Evolutionary conservation across 176 grass and related monocot genomes (phyloP).

Genomic region (Juncus effusus): DNA sequence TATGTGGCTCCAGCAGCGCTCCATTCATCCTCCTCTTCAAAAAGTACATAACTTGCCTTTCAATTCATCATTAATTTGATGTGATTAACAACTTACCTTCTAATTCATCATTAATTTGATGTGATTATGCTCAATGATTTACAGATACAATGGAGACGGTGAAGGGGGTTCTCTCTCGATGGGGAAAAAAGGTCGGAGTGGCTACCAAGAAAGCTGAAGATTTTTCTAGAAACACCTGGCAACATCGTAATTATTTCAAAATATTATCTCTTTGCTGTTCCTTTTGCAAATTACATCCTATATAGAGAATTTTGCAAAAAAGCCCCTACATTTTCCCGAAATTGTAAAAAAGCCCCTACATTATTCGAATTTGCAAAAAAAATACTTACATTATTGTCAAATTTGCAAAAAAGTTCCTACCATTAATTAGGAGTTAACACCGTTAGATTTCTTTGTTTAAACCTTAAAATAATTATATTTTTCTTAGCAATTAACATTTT

Average conservation of each 20-base stretch:
- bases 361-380: no score
- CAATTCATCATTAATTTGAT: neutral
- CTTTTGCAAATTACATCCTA: no score
- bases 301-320: no score
- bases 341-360: no score
- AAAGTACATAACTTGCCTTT: conserved; percentile 24
- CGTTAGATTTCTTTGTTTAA: no score
- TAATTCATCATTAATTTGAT: neutral
- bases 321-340: no score
- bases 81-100: neutral
- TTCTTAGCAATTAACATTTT: no score
- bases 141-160: conserved; percentile 74
- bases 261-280: no score
- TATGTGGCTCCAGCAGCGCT: conserved; percentile 47
- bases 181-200: conserved; percentile 77
- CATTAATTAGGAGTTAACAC: no score
- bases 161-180: conserved; percentile 60
- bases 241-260: conserved; percentile 53
- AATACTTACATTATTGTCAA: no score
- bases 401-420: no score
- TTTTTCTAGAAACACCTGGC: conserved; percentile 91
- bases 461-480: no score
- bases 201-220: conserved; percentile 75
- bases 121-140: neutral
- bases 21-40: conserved; percentile 35